Conservation (phyloP, 345 rosid species). For the Eucalyptus pauciflora region DNA sequence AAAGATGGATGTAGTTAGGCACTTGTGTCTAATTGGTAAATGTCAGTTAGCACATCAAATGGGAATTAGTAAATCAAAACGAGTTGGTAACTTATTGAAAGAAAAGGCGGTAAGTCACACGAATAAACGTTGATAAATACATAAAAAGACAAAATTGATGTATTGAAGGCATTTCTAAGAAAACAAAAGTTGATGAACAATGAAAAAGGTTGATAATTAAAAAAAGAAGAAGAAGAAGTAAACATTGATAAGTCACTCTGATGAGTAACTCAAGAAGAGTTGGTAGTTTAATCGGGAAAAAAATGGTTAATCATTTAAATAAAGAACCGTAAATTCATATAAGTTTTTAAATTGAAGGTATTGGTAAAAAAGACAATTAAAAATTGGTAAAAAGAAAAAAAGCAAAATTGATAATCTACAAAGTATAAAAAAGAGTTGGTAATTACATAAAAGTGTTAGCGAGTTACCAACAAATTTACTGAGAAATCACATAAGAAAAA, state of each 20-base stretch:
- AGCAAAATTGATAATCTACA: no score
- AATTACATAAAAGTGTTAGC: no score
- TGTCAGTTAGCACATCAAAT: not conserved
- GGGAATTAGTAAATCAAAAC: not conserved
- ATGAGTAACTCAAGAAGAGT: not conserved
- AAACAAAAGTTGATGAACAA: not conserved
- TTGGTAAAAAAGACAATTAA: not conserved
- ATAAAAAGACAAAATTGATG: not conserved
- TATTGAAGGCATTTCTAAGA: not conserved
- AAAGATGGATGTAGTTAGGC: not conserved
- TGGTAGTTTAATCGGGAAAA: not conserved
- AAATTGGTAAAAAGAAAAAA: not conserved
- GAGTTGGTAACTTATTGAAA: not conserved
- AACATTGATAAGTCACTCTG: not conserved
- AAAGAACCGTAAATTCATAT: not conserved
- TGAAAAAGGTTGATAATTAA: not conserved
- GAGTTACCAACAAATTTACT: not conserved
- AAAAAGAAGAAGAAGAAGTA: not conserved
- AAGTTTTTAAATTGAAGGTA: no score
- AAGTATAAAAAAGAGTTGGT: not conserved
- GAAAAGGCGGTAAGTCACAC: not conserved
- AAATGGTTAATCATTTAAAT: not conserved
- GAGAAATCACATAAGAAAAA: not conserved
- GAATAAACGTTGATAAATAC: not conserved
- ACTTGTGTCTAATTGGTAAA: not conserved